Evolutionary conservation across 177 flowering plant species (phyloP).

Genomic region (Vitis hybrid): DNA sequence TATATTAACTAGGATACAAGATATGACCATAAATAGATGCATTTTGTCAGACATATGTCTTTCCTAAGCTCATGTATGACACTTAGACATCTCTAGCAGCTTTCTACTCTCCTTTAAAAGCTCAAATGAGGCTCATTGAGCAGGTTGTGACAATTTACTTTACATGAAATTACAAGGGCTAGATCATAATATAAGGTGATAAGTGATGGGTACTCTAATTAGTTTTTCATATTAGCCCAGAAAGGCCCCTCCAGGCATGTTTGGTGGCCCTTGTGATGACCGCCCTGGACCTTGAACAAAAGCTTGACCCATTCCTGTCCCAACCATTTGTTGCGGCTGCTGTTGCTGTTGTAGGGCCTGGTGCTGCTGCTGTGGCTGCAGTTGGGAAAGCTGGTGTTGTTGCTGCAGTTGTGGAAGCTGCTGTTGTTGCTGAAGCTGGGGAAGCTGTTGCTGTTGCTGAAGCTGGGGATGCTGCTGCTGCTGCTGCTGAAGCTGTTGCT

Average conservation of each 20-base stretch:
- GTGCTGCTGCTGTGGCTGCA: constrained; percentile 23
- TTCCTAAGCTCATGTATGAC: no score
- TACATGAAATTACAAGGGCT: no score
- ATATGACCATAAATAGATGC: no score
- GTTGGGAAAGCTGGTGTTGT: constrained; percentile 23
- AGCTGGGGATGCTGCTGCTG: constrained; percentile 40
- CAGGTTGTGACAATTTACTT: no score
- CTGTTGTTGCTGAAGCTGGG: constrained; percentile 37
- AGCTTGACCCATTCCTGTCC: constrained; percentile 61
- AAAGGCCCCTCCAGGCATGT: constrained; percentile 72
- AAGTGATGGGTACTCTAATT: no score
- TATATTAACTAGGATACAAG: no score
- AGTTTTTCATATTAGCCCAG: constrained; percentile 29
- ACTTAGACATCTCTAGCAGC: no score
- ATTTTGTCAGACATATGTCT: no score
- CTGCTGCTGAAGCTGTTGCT: constrained; percentile 25
- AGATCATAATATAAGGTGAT: no score
- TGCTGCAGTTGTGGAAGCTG: constrained; percentile 14
- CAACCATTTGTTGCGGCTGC: constrained; percentile 74
- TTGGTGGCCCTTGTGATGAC: constrained; percentile 68
- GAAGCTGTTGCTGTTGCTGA: constrained; percentile 40
- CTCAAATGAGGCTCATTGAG: no score
- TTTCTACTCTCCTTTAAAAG: no score
- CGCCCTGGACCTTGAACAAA: constrained; percentile 74
- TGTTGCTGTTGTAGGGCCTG: constrained; percentile 31